These are phyloP conservation scores for Spathaspora arborariae DNA, from an alignment of 805 yeast species.

Conservation along the genomic window DNA sequence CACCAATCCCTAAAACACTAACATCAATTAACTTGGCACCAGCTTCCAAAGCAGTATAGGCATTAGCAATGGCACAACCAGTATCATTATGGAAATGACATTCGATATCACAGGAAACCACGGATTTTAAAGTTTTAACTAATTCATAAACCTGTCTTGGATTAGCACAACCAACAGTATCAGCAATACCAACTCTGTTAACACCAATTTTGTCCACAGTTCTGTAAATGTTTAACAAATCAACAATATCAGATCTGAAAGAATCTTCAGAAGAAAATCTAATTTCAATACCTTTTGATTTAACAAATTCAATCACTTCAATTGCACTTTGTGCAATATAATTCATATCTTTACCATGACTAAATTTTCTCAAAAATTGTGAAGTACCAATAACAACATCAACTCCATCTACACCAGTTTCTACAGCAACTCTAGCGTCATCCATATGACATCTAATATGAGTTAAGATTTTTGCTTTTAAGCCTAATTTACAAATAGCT, in stretches of 20 bases:
- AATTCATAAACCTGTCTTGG: slow-evolving; percentile 61
- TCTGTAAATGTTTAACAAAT: slow-evolving; percentile 53
- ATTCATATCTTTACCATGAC: slow-evolving; percentile 61
- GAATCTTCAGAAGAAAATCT: slow-evolving; percentile 59
- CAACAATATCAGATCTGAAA: slow-evolving; percentile 58
- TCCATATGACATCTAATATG: slow-evolving; percentile 62
- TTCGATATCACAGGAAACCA: slow-evolving; percentile 57
- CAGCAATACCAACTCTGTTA: slow-evolving; percentile 61
- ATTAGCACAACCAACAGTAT: slow-evolving; percentile 62
- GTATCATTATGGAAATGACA: slow-evolving; percentile 63
- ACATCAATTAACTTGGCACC: slow-evolving; percentile 59
- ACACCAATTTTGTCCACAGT: slow-evolving; percentile 63
- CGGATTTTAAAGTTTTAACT: slow-evolving; percentile 54
- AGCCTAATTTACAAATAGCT: slow-evolving; percentile 55
- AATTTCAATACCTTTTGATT: slow-evolving; percentile 56
- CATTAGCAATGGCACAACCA: slow-evolving; percentile 62
- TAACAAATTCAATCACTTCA: slow-evolving; percentile 58
- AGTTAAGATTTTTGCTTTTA: slow-evolving; percentile 55
- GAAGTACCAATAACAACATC: slow-evolving; percentile 61
- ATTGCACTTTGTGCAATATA: slow-evolving; percentile 54
- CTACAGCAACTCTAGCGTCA: slow-evolving; percentile 58
- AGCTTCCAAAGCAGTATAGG: slow-evolving; percentile 60
- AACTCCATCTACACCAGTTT: slow-evolving; percentile 62
- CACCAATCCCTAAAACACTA: slow-evolving; percentile 59
- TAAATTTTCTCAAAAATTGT: slow-evolving; percentile 51